Evolutionary conservation across 768 basidiomycete species (phyloP), one percentile per base, ranked within the genome.

Genomic region (Krasilnikovozyma curviuscula): DNA sequence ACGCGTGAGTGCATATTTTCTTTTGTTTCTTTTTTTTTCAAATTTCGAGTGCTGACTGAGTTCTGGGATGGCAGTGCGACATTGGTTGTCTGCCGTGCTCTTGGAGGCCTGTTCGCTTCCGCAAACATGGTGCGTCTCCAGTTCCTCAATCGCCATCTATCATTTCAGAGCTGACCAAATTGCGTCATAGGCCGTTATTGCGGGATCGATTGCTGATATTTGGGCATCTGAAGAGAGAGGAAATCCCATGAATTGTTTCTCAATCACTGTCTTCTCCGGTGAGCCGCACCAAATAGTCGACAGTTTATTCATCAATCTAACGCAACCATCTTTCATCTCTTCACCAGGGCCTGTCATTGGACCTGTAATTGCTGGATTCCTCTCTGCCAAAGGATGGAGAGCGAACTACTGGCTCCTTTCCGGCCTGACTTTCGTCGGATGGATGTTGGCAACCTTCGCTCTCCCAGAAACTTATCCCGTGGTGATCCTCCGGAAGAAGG

Each of bases 151-250:
- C n/a, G n/a, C n/a, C n/a, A n/a, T n/a, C n/a, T n/a, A n/a, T n/a
- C n/a, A n/a, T n/a, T n/a, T n/a, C n/a, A n/a, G n/a, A n/a, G n/a
- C n/a, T n/a, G n/a, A n/a, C n/a, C n/a, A n/a, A n/a, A n/a, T n/a
- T n/a, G n/a, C n/a, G n/a, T n/a, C n/a, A n/a, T n/a, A n/a, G n/a
- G n/a, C n/a, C 2, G 59, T 47, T 27, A 47, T 52, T 10, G 50
- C 31, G 9, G 50, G 50, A 12, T 25, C n/a, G 5, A 23, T 46
- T 18, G 40, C 50, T 2, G 44, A 64, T 41, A 49, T 61, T 18
- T 65, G 61, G 61, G 54, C 44, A 25, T 49, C 56, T 3, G 48
- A 56, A 24, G 60, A 62, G 16, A 56, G 64, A 6, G 64, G 64
- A 12, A 42, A 57, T n/a, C 59, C 58, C 32, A 62, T 64, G 54